phyloP scores from a whole-genome alignment of 2,329 filamentous ascomycete genomes.

The Colletotrichum sp. region DNA sequence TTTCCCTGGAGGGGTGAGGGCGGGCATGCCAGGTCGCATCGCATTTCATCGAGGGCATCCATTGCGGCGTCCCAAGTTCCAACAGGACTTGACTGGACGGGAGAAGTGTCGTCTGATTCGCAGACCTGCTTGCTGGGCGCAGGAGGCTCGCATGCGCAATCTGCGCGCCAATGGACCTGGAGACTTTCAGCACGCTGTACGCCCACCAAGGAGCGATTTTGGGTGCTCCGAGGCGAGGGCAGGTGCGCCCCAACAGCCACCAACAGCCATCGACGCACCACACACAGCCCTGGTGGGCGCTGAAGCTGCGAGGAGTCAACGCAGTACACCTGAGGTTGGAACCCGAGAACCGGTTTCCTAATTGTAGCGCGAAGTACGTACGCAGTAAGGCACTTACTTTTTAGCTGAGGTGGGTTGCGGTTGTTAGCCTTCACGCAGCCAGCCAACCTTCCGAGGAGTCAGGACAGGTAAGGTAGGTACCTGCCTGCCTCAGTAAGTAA shows the following conservation, averaged over 20 bases:
- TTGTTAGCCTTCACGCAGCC: not conserved
- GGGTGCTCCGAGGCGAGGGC: not conserved
- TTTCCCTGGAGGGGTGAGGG: not conserved
- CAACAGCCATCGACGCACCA: not conserved
- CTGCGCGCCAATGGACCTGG: not conserved
- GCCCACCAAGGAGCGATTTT: not conserved
- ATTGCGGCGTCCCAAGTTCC: conserved; percentile 12
- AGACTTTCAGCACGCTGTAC: not conserved
- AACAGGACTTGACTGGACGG: not conserved
- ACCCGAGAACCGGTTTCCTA: not conserved
- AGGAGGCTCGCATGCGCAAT: conserved; percentile 6
- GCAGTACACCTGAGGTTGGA: not conserved
- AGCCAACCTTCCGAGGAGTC: not conserved
- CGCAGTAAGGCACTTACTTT: not conserved
- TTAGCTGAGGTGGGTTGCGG: not conserved
- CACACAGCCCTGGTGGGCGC: not conserved
- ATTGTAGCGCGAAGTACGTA: not conserved
- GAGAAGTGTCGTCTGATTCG: conserved; percentile 7
- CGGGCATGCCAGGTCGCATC: conserved; percentile 10
- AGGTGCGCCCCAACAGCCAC: not conserved
- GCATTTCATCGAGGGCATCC: not conserved
- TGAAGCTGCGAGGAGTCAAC: not conserved
- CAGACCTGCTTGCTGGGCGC: not conserved
- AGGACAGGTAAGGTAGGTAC: not conserved
- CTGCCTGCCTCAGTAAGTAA: not conserved